These are phyloP conservation scores for Trichocladium uniseriatum DNA, from an alignment of 495 filamentous ascomycete species.

Conservation along the genomic window DNA sequence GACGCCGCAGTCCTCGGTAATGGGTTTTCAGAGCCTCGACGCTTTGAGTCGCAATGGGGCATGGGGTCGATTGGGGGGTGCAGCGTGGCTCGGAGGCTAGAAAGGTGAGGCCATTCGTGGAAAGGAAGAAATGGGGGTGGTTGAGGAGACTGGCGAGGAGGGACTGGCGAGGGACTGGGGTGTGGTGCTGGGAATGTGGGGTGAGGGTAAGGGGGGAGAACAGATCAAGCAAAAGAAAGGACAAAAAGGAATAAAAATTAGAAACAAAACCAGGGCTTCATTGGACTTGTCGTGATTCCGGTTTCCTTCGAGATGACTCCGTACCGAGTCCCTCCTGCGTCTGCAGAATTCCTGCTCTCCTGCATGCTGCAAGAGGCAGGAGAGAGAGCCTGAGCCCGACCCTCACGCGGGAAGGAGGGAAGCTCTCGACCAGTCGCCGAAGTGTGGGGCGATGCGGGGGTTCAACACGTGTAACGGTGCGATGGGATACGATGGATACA, in stretches of 20 bases:
- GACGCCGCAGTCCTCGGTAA: no score
- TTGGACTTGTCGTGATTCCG: no score
- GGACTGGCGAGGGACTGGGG: no score
- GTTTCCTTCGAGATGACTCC: no score
- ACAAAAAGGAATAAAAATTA: no score
- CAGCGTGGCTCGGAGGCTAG: neutral
- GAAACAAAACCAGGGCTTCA: no score
- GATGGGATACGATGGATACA: slow-evolving; percentile 1
- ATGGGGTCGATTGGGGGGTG: neutral
- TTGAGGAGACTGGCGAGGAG: no score
- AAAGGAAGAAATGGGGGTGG: no score
- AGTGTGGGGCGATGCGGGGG: neutral
- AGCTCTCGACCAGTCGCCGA: neutral
- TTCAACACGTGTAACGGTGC: slow-evolving; percentile 19
- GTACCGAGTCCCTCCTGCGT: no score
- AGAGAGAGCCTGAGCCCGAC: neutral
- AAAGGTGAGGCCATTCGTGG: neutral
- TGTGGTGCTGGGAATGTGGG: no score
- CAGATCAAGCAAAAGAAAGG: no score
- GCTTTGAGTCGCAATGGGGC: neutral
- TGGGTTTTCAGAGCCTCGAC: neutral
- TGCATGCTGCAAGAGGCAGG: slow-evolving; percentile 7
- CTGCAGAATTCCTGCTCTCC: neutral
- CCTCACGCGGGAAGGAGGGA: neutral
- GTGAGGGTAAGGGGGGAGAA: no score